Base-by-base conservation (phyloP, 2,329 filamentous ascomycete species). In the Fusarium kyushuense region DNA sequence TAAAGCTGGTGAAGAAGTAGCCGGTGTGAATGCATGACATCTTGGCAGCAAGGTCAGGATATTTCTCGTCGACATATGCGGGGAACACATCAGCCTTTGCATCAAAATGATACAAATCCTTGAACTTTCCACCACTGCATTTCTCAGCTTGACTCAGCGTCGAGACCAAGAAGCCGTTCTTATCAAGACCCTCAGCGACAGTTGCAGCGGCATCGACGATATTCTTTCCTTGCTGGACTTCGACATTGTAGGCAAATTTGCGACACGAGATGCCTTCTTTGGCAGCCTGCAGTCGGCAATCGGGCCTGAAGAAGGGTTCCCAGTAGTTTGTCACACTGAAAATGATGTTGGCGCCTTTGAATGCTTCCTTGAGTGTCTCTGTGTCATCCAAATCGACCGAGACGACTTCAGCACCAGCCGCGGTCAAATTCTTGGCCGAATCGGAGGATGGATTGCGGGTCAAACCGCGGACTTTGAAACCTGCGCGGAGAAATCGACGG, bases 281-380 rank as follows among this genome's bases (percentile, higher is more conserved):
- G 6, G 71, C 59, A 4, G 80, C 82, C 51, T 77, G 76, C 23
- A 75, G 70, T 14, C 81, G 79, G 60, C 77, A 80, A 62, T 83
- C 80, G 0, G 80, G 78, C 4, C 80, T 77, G 71, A 81, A 81
- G 70, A 86, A 86, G 4, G 81, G 79, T 54, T 84, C 81, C 82
- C 83, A 88, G 75, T 84, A 88, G 64, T 88, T 81, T 0, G 86
- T 88, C 49, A 86, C 82, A 62, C 80, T 79, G 75, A 87, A 88
- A 61, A 88, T 85, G 58, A 81, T 72, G 59, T 83, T 80, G 19
- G 84, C 84, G 10, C 80, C 82, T 4, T 65, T 36, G 56, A 86
- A 84, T 0, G 80, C 82, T 0, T 68, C 41, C 46, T 77, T 73
- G 33, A 86, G 77, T 14, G 77, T 77, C 3, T 67, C 64, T 5